phyloP scores from a whole-genome alignment of 2,329 filamentous ascomycete species.

The Ceratocystis huliohia region DNA sequence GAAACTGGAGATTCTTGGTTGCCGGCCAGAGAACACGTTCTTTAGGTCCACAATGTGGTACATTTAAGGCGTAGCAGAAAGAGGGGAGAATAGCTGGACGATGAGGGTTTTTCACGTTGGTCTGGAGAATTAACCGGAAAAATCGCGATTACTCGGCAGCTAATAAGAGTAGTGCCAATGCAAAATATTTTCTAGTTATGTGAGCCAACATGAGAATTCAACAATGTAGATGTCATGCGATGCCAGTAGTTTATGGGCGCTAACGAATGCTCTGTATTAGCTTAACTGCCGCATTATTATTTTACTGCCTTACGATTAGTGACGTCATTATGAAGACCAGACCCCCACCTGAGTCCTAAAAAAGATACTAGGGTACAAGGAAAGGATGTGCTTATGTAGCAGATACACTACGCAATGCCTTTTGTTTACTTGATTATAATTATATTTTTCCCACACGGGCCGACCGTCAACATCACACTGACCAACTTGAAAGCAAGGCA shows the following conservation, averaged over 20 bases:
- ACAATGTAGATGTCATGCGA: neutral
- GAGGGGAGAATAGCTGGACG: neutral
- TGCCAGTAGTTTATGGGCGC: neutral
- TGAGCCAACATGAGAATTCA: neutral
- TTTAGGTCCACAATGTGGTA: constrained; percentile 33
- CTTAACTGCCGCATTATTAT: too few relatives aligned
- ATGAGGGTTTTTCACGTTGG: constrained; percentile 6
- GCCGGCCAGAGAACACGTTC: constrained; percentile 17
- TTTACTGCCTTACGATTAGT: neutral
- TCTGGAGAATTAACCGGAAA: neutral
- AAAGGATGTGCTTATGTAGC: neutral
- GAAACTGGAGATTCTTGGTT: constrained; percentile 6
- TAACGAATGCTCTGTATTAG: neutral
- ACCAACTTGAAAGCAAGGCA: neutral
- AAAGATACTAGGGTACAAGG: neutral
- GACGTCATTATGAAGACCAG: neutral
- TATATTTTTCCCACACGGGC: neutral
- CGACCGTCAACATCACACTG: neutral
- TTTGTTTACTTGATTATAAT: neutral
- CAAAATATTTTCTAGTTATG: neutral
- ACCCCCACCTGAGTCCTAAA: neutral
- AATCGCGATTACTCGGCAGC: constrained; percentile 1
- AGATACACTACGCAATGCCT: neutral
- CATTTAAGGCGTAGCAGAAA: constrained; percentile 26
- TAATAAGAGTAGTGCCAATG: neutral